Conservation (phyloP, 495 filamentous ascomycete species). For the Corynascus novoguineensis region DNA sequence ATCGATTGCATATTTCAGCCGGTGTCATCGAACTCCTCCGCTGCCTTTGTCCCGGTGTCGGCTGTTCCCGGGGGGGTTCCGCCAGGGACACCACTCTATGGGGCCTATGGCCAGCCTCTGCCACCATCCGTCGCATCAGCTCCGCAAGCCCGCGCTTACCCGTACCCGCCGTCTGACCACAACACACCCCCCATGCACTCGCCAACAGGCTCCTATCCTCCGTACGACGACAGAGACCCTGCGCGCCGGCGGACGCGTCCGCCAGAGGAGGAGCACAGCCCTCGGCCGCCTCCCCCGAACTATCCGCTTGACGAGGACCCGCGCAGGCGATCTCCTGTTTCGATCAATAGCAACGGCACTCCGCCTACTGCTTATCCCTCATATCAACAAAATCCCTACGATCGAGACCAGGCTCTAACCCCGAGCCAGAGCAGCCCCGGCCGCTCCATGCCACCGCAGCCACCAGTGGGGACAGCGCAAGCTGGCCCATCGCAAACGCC, state of each 20-base stretch:
- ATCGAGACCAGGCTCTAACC: constrained; percentile 21
- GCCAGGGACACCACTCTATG: constrained; percentile 45
- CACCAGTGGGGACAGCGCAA: background rate
- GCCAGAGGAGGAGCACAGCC: constrained; percentile 37
- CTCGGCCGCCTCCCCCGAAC: constrained; percentile 43
- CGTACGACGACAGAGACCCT: constrained; percentile 34
- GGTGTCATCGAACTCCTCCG: constrained; percentile 41
- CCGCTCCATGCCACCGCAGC: constrained; percentile 11
- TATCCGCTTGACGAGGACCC: constrained; percentile 40
- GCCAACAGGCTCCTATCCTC: constrained; percentile 35
- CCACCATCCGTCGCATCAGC: constrained; percentile 20
- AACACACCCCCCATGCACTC: constrained; percentile 22
- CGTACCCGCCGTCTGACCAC: constrained; percentile 22
- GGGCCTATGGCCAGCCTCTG: constrained; percentile 47
- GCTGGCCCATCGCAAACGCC: background rate
- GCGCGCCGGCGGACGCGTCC: constrained; percentile 33
- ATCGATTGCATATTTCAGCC: constrained; percentile 50
- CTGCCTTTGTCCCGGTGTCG: constrained; percentile 47
- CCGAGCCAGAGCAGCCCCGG: constrained; percentile 28
- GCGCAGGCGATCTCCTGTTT: constrained; percentile 43
- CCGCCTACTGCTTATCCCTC: constrained; percentile 29
- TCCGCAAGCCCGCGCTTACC: constrained; percentile 15
- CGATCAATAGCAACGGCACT: constrained; percentile 38
- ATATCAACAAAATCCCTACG: constrained; percentile 25
- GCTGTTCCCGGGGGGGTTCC: constrained; percentile 44